A percentile compares a stretch with the other conserved stretches of the same genome.
Conservation (phyloP, 441 rosid genomes). For the Populus tomentosa region DNA sequence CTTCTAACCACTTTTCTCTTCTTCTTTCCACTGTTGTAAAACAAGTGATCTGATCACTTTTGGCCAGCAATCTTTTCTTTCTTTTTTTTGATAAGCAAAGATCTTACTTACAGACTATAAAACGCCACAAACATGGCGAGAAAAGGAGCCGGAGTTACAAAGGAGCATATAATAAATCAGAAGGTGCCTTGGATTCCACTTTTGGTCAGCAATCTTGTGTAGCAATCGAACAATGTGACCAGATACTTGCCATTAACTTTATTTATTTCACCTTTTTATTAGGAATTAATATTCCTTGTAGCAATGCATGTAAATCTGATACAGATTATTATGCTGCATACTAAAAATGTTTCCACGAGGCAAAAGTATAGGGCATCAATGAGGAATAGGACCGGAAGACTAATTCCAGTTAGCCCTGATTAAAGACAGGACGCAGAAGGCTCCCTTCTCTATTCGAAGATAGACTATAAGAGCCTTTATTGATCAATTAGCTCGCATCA, state of each 20-base stretch:
- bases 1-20: too few relatives aligned
- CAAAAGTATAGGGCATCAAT: not conserved
- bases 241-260: not conserved
- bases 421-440: not conserved
- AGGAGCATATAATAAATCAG: too few relatives aligned
- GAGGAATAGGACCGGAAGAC: not conserved
- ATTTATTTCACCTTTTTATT: not conserved
- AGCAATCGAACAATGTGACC: not conserved
- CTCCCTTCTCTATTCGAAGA: not conserved
- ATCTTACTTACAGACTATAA: too few relatives aligned
- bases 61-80: not conserved
- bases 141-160: too few relatives aligned
- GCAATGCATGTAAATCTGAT: not conserved
- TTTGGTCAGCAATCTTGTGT: too few relatives aligned
- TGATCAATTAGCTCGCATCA: not conserved
- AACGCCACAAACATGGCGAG: too few relatives aligned
- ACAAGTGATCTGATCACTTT: not conserved
- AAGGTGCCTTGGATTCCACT: too few relatives aligned
- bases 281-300: not conserved
- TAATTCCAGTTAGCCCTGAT: not conserved
- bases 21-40: too few relatives aligned
- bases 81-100: too few relatives aligned
- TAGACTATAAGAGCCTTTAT: not conserved
- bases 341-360: not conserved
- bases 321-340: too few relatives aligned